Conservation (phyloP, 1,139 yeast genomes). For the Suhomyces anneliseae region DNA sequence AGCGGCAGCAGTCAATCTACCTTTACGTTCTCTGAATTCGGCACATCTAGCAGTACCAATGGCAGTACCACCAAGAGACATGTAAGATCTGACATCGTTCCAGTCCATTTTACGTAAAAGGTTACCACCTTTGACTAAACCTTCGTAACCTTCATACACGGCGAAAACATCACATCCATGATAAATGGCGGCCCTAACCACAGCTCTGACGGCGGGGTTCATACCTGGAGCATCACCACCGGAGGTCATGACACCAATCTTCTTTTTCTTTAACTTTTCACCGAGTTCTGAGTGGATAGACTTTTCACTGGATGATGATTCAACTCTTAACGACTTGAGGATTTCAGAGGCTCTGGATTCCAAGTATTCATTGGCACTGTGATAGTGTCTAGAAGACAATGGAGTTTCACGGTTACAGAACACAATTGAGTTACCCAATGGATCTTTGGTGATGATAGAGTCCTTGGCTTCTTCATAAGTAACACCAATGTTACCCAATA, state of each 20-base stretch:
- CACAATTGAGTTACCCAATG: conserved; percentile 53
- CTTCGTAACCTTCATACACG: conserved; percentile 76
- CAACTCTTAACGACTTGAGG: conserved; percentile 17
- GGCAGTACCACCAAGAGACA: conserved; percentile 75
- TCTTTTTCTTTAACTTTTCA: conserved; percentile 29
- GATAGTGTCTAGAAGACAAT: conserved; percentile 29
- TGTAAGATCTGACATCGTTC: conserved; percentile 76
- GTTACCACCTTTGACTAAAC: conserved; percentile 69
- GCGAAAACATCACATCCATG: conserved; percentile 73
- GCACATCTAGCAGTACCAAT: conserved; percentile 79
- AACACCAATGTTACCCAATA: conserved; percentile 29
- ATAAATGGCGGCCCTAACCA: conserved; percentile 71
- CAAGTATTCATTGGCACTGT: conserved; percentile 31
- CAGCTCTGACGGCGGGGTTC: conserved; percentile 82
- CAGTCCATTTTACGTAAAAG: conserved; percentile 66
- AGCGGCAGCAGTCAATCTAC: conserved; percentile 65
- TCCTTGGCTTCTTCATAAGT: conserved; percentile 19
- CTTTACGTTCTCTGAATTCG: conserved; percentile 67
- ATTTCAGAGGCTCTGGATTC: conserved; percentile 17
- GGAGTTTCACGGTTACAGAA: conserved; percentile 41
- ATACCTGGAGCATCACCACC: conserved; percentile 90
- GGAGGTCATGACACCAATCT: conserved; percentile 82
- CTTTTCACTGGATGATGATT: conserved; percentile 1
- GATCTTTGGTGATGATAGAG: conserved; percentile 45
- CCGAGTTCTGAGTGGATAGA: conserved; percentile 3